phyloP scores from a whole-genome alignment of 805 yeast genomes.

The Ogataea angusta region DNA sequence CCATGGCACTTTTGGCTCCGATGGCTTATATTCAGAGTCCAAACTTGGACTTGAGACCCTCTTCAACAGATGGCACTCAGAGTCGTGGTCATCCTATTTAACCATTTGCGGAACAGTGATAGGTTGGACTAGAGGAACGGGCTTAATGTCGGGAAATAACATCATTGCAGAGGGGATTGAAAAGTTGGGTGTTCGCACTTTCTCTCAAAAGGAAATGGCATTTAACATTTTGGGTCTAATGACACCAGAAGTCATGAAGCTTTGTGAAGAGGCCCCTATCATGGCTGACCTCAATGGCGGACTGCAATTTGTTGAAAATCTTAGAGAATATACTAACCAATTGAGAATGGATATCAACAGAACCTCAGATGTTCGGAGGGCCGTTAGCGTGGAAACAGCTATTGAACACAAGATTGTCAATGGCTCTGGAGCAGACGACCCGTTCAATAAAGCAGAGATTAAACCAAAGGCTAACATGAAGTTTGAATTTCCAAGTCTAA shows the following conservation, averaged over 20 bases:
- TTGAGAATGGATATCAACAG: constrained; percentile 75
- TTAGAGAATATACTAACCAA: constrained; percentile 79
- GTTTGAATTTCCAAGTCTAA: constrained; percentile 88
- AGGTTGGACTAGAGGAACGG: constrained; percentile 99
- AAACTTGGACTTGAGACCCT: constrained; percentile 92
- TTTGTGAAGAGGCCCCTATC: constrained; percentile 91
- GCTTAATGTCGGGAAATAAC: constrained; percentile 96
- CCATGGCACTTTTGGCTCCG: constrained; percentile 98
- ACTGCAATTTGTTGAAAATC: constrained; percentile 85
- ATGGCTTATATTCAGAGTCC: constrained; percentile 97
- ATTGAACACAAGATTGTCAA: constrained; percentile 81
- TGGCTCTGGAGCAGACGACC: constrained; percentile 86
- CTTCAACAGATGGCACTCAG: constrained; percentile 98
- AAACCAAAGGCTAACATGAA: constrained; percentile 95
- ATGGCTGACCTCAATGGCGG: constrained; percentile 99
- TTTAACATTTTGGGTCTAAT: constrained; percentile 93
- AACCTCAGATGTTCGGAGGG: constrained; percentile 89
- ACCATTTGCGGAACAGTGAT: constrained; percentile 97
- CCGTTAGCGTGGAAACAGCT: constrained; percentile 90
- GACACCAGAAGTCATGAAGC: constrained; percentile 77
- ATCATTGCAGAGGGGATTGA: constrained; percentile 98
- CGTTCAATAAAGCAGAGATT: constrained; percentile 71
- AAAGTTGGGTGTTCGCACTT: constrained; percentile 92
- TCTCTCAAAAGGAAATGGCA: constrained; percentile 99
- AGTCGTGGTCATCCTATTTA: constrained; percentile 91